Evolutionary conservation across 2,329 filamentous ascomycete genomes (phyloP), one percentile per base, ranked within the genome.

Genomic region (Orbilia oligospora): DNA sequence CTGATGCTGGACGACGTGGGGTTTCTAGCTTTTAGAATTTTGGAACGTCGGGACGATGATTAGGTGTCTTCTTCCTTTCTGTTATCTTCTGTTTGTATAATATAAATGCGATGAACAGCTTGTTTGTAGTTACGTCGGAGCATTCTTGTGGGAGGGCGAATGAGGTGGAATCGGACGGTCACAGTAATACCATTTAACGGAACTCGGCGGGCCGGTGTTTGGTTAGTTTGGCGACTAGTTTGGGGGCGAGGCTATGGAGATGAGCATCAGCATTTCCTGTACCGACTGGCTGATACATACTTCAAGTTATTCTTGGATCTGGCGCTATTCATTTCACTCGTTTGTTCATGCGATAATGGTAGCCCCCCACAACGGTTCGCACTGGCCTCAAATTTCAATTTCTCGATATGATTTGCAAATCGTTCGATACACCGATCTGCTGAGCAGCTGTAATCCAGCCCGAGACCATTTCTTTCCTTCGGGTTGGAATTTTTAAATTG

Each of bases 331-430:
- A 14, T 16, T 41, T 41, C 12, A 46, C 5, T 46, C n/a, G 3
- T 46, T 55, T 61, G 3, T 46, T 55, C 67, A 77, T 67, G 67
- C 67, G 61, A 71, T 61, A 51, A 24, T 22, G 73, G 71, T 67
- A 77, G 67, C 73, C 67, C n/a, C 51, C 73, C 44, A 46, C n/a
- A 18, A 46, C n/a, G 8, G 30, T 20, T 33, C 30, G 36, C 38
- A 36, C 49, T 56, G n/a, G 66, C 36, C 51, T 58, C 12, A 46
- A n/a, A 30, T 56, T 78, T 65, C 68, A 18, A 49, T 78, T 72
- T 68, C 68, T 68, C 68, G 75, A 78, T 72, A 46, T n/a, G 22
- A 69, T 78, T 78, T 77, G 73, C 73, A 77, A 71, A 67, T 58
- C 3, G 18, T 55, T 55, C 22, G 22, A 38, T 27, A 8, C 24